Evolutionary conservation across 257 asterid species (phyloP).

Genomic region (Jasminum sambac): DNA sequence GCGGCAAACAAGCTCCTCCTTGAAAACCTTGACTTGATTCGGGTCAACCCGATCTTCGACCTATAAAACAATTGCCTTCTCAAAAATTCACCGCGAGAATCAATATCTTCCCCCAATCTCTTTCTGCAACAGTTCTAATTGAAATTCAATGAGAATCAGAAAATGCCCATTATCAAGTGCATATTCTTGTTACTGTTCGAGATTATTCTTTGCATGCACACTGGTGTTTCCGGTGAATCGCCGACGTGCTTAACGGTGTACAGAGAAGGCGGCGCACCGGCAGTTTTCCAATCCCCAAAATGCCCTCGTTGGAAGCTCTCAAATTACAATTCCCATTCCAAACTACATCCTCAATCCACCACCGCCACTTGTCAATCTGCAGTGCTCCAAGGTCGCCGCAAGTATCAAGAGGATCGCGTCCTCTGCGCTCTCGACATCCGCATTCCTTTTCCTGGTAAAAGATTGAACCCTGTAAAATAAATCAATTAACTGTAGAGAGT

Average conservation of each 20-base stretch:
- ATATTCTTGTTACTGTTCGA: conserved; percentile 29
- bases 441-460: conserved; percentile 78
- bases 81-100: conserved; percentile 31
- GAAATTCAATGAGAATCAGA: conserved; percentile 1
- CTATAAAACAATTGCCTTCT: neutral
- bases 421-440: conserved; percentile 71
- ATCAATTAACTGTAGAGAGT: neutral
- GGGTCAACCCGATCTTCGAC: neutral
- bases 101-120: neutral
- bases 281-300: conserved; percentile 90
- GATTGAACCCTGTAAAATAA: neutral
- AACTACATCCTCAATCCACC: conserved; percentile 31
- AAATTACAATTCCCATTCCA: conserved; percentile 42
- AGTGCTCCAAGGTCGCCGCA: conserved; percentile 83
- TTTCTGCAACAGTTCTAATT: neutral
- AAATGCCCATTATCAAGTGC: conserved; percentile 25
- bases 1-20: conserved; percentile 1
- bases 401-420: conserved; percentile 84
- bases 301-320: conserved; percentile 93
- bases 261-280: conserved; percentile 93
- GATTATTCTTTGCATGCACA: conserved; percentile 31
- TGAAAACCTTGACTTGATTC: neutral
- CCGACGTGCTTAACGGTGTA: conserved; percentile 78
- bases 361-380: conserved; percentile 65
- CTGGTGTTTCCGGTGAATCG: conserved; percentile 63